phyloP scores from a whole-genome alignment of 2,329 filamentous ascomycete genomes.

The Cladosporium sp. region DNA sequence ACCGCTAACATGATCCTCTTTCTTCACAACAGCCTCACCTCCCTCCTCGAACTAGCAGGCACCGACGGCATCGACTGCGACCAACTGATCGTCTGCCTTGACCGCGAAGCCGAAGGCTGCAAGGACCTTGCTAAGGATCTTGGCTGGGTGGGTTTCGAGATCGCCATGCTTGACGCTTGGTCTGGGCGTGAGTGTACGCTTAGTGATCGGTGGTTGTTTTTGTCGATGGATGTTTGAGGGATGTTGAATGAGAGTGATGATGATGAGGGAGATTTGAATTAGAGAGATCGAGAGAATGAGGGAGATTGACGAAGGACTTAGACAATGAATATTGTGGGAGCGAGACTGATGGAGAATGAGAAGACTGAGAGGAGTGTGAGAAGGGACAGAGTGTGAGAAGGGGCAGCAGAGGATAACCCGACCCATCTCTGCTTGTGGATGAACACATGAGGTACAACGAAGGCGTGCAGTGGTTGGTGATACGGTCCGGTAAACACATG shows the following conservation, averaged over 20 bases:
- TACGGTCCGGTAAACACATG: no score
- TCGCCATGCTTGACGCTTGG: slow-evolving; percentile 76
- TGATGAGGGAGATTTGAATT: background rate
- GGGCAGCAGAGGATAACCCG: no score
- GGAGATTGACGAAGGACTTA: no score
- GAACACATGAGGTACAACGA: no score
- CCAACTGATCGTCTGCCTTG: slow-evolving; percentile 74
- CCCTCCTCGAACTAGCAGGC: slow-evolving; percentile 81
- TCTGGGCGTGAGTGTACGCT: slow-evolving; percentile 54
- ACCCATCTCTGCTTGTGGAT: no score
- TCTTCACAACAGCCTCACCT: slow-evolving; percentile 78
- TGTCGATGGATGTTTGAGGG: slow-evolving; percentile 75
- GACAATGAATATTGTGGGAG: no score
- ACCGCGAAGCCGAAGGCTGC: slow-evolving; percentile 63
- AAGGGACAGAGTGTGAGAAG: no score
- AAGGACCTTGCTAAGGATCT: slow-evolving; percentile 72
- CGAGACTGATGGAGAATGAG: no score
- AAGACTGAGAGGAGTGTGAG: no score
- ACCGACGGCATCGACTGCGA: slow-evolving; percentile 66
- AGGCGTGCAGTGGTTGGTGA: no score
- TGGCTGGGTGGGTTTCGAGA: slow-evolving; percentile 88
- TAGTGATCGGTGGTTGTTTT: slow-evolving; percentile 76
- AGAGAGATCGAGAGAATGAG: no score
- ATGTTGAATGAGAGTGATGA: background rate
- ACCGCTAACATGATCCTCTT: no score